Base-by-base conservation (phyloP, 257 asterid genomes). In the Solanum etuberosum region DNA sequence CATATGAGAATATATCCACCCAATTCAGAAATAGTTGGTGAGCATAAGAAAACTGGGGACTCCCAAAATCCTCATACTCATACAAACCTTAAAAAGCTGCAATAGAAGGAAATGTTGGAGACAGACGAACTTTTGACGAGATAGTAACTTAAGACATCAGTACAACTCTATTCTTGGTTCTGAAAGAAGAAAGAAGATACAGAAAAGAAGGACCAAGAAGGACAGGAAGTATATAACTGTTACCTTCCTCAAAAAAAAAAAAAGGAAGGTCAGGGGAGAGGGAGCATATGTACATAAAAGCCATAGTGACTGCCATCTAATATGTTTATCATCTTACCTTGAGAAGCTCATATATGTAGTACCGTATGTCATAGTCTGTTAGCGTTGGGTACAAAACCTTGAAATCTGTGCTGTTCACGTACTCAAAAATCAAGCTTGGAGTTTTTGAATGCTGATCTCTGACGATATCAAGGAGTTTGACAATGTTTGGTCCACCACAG, bases 271-370 rank as follows among this genome's bases (percentile, higher is more conserved):
- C 87, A 73, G 27, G 27, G 81, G 48, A 73, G 51, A 37, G 54
- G 54, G 6, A 80, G 40, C 25, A 46, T 59, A 35, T 63, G 27
- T 18, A 76, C 37, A 54, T 73, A 11, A 63, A 38, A 57, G 34
- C 34, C 48, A 38, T 27, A 35, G 29, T 40, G 84, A 87, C 63
- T 38, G 42, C 18, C 82, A 38, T 65, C 68, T 23, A 42, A 13
- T 9, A n/a, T 34, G 35, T 67, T 85, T 68, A 27, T 67, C 87
- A 51, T 38, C 65, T 77, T 88, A 91, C 93, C 93, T 91, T 90
- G 51, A 91, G 91, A 88, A 91, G 93, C 88, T 91, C 93, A 61
- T 91, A 91, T 37, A 91, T 89, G 88, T 91, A 91, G 90, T 91
- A 91, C 10, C 92, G 92, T 34, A 91, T 89, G 85, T 91, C 92